Evolutionary conservation across 352 stramenopile species (phyloP).

Genomic region (Phytophthora litchii): DNA sequence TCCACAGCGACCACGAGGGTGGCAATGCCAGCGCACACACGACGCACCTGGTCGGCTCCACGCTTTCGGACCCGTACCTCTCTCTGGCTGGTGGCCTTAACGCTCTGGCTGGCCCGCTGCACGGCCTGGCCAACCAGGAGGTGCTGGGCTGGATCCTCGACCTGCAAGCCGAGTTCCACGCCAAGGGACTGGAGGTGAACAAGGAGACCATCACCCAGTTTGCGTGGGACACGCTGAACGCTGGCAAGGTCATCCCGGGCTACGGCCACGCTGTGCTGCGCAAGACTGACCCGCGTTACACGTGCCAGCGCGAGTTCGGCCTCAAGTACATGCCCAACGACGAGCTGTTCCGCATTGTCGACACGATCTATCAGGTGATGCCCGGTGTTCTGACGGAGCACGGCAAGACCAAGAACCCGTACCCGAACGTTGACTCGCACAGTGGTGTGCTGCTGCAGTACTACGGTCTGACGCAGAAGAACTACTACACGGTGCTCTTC

Average conservation of each 20-base stretch:
- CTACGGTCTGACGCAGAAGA: slow-evolving; percentile 99
- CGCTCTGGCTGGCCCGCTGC: slow-evolving; percentile 96
- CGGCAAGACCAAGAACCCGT: slow-evolving; percentile 99
- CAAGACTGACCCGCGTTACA: slow-evolving; percentile 99
- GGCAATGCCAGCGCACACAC: slow-evolving; percentile 98
- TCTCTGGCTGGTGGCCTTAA: slow-evolving; percentile 97
- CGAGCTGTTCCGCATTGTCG: slow-evolving; percentile 99
- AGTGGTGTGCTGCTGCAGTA: slow-evolving; percentile 98
- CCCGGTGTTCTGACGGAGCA: slow-evolving; percentile 98
- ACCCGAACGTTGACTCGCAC: slow-evolving; percentile 99
- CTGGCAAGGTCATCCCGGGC: slow-evolving; percentile 98
- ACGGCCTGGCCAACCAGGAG: slow-evolving; percentile 99
- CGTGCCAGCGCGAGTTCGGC: slow-evolving; percentile 98
- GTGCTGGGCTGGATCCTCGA: slow-evolving; percentile 95
- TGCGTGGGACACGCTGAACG: slow-evolving; percentile 98
- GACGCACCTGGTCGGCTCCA: slow-evolving; percentile 98
- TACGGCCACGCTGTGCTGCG: slow-evolving; percentile 98
- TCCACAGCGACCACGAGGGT: slow-evolving; percentile 99
- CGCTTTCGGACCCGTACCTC: slow-evolving; percentile 98
- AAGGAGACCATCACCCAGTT: slow-evolving; percentile 99
- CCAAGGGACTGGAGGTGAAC: slow-evolving; percentile 96
- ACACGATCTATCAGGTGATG: slow-evolving; percentile 99
- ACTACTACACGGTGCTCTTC: slow-evolving; percentile 99
- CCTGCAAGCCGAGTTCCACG: slow-evolving; percentile 96
- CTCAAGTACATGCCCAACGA: slow-evolving; percentile 99